Evolutionary conservation across 2,329 filamentous ascomycete genomes (phyloP), one percentile per base, ranked within the genome.

Genomic region (Myriosclerotinia curreyana): DNA sequence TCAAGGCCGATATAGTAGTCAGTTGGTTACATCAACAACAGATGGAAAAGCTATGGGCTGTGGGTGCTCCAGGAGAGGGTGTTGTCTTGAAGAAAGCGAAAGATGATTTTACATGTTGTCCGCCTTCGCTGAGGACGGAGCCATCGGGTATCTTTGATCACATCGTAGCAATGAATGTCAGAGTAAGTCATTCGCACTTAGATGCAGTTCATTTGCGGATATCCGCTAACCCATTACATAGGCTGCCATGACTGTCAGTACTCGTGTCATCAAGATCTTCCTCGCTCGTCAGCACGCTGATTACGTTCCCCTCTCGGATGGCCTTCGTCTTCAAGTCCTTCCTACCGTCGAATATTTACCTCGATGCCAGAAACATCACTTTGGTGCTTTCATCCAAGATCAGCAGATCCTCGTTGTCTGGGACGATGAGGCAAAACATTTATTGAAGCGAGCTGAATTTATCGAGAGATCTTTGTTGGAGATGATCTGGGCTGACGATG

Each of bases 221-320:
- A 22, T 55, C 22, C 54, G 25, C 31, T 63, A 51, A 63, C 17
- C 22, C 22, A 20, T 20, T 48, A 15, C 25, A 14, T 46, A 87
- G 83, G 85, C 82, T 70, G 86, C 86, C 59, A 87, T 89, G 82
- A 90, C 87, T 4, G 79, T 89, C 67, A 87, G 84, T 71, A 89
- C 86, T 4, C 79, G 81, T 65, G 82, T 88, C 49, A 86, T 89
- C 70, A 82, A 83, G 68, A 79, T 86, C 36, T 81, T 89, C 67
- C 76, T 88, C 8, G 71, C 74, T 4, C 76, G 81, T 64, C 76
- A 79, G 56, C 80, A 77, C 53, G 68, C 77, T 28, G 77, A 82
- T 20, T 86, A 82, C 68, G 83, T 89, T 12, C 84, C 86, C 12
- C 76, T 89, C 20, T 75, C 79, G 20, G 78, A 82, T 61, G 84